phyloP scores from a whole-genome alignment of 2,329 filamentous ascomycete species.

The Claviceps africana region DNA sequence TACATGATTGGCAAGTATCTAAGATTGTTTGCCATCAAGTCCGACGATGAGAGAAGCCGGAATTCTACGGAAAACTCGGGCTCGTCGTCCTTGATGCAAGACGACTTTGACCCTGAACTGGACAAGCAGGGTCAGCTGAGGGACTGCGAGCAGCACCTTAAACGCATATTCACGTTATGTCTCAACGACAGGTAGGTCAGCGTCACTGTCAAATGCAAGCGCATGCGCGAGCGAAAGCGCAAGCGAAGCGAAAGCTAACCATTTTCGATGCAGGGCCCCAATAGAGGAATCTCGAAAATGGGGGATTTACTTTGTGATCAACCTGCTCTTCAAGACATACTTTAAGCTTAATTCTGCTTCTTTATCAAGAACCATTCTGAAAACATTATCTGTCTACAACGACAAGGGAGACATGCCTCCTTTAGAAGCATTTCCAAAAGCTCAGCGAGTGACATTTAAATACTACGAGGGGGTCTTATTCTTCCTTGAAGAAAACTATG shows the following conservation, averaged over 20 bases:
- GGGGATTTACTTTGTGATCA: slow-evolving; percentile 92
- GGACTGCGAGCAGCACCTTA: slow-evolving; percentile 80
- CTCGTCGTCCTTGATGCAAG: slow-evolving; percentile 43
- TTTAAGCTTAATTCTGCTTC: slow-evolving; percentile 86
- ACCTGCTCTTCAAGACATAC: slow-evolving; percentile 94
- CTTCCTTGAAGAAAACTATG: slow-evolving; percentile 90
- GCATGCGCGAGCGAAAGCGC: too few species aligned
- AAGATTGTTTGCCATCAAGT: slow-evolving; percentile 76
- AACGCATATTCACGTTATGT: slow-evolving; percentile 83
- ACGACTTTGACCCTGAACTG: slow-evolving; percentile 65
- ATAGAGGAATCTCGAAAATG: slow-evolving; percentile 89
- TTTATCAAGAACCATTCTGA: slow-evolving; percentile 81
- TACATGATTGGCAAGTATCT: slow-evolving; percentile 81
- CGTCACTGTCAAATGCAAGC: background rate
- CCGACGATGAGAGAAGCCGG: slow-evolving; percentile 53
- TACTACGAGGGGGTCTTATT: slow-evolving; percentile 91
- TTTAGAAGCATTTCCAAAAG: slow-evolving; percentile 66
- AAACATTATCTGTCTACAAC: slow-evolving; percentile 61
- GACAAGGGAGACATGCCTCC: slow-evolving; percentile 65
- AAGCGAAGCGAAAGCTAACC: slow-evolving; percentile 1
- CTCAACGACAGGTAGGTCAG: slow-evolving; percentile 79
- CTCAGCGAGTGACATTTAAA: slow-evolving; percentile 88
- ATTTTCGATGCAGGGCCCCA: slow-evolving; percentile 43
- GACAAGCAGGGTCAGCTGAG: slow-evolving; percentile 77
- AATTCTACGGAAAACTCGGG: slow-evolving; percentile 22